phyloP scores from a whole-genome alignment of 2,329 filamentous ascomycete species.

The Dothideomycetes sp. region DNA sequence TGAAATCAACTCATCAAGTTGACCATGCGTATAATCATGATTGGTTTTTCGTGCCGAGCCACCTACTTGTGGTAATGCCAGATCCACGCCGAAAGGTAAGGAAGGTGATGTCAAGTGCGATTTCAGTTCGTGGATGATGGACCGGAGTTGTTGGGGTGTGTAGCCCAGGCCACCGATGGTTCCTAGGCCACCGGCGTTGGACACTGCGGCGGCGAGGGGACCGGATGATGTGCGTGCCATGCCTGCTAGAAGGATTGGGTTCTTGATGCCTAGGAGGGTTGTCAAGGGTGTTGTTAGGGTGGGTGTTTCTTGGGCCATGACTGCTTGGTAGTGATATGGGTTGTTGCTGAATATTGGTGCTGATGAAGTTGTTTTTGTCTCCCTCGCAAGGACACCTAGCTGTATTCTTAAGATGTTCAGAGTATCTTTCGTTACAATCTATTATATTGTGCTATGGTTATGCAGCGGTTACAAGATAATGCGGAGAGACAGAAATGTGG shows the following conservation, averaged over 20 bases:
- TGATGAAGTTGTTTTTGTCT: too few species aligned
- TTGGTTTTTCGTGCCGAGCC: constrained; percentile 80
- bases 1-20: constrained; percentile 77
- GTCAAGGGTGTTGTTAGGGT: constrained; percentile 70
- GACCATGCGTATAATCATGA: constrained; percentile 88
- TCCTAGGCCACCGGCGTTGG: constrained; percentile 74
- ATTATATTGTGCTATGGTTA: too few species aligned
- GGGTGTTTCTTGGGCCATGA: constrained; percentile 18
- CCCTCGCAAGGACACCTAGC: too few species aligned
- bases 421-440: too few species aligned
- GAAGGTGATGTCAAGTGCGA: constrained; percentile 54
- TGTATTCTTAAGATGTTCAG: too few species aligned
- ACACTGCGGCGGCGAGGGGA: constrained; percentile 72
- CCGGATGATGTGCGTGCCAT: constrained; percentile 84
- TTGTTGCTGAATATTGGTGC: too few species aligned
- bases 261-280: constrained; percentile 68
- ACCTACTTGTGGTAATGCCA: constrained; percentile 83
- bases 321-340: too few species aligned
- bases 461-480: background rate
- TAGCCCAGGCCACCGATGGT: constrained; percentile 56
- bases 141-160: constrained; percentile 63
- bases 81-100: constrained; percentile 82
- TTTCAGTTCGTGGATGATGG: constrained; percentile 82
- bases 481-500: constrained; percentile 4
- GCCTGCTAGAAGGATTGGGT: constrained; percentile 85